Evolutionary conservation across 2,329 filamentous ascomycete species (phyloP), one percentile per base, ranked within the genome.

Genomic region (Trichoderma harzianum): DNA sequence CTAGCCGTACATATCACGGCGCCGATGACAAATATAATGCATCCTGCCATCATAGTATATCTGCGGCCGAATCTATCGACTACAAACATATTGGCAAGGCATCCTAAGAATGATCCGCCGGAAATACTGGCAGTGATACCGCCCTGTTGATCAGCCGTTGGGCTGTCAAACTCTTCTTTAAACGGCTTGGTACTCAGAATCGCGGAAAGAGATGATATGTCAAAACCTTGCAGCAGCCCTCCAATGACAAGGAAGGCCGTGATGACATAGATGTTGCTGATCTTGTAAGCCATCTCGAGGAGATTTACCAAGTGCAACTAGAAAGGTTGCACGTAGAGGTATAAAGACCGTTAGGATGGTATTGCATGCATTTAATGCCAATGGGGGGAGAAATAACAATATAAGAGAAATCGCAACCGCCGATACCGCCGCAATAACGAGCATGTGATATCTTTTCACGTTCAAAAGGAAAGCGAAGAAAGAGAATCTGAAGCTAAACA

Each of bases 61-160:
- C 65, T 58, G 24, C 65, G 65, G 3, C 65, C 65, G 26, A 68
- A 58, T 8, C 34, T 43, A 30, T 68, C 65, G n/a, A 68, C 65
- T 7, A 58, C 16, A 26, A 68, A 30, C 18, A 68, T 58, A 21
- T 68, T 68, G 16, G 58, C 51, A 12, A 68, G 51, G 18, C 65
- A 68, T 58, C 65, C 65, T 26, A 67, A n/a, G 32, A 67, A 67
- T 14, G 64, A 67, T 36, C 64, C 64, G 16, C 64, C 64, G 1
- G 64, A 67, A 3, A 67, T 67, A 24, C 64, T 67, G 32, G 64
- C 64, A 34, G 64, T 67, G 14, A 67, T 67, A 28, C 64, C 64
- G 5, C 64, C 64, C 39, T 67, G 64, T 39, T 67, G 51, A 58
- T 58, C 64, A 26, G 64, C 64, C 28, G 64, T 67, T 43, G 64